These are phyloP conservation scores for Aspergillus costaricaensis DNA, from an alignment of 2,329 filamentous ascomycete genomes.

Conservation along the genomic window DNA sequence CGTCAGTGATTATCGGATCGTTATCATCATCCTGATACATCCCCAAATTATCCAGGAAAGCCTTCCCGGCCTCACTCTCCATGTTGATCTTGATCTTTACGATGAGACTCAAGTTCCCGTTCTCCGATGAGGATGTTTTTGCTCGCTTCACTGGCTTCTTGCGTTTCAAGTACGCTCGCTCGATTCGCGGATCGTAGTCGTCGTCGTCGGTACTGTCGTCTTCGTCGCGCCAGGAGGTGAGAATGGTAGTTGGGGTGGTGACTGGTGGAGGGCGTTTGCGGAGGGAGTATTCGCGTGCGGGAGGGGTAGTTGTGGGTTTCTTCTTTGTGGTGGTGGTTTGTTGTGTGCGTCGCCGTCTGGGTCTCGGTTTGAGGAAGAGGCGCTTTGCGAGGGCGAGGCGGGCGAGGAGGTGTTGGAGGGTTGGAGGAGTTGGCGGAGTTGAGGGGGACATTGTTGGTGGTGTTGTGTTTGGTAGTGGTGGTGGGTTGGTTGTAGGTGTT, in stretches of 20 bases:
- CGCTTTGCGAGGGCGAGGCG: slow-evolving; percentile 1
- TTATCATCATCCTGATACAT: neutral
- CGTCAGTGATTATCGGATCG: no score
- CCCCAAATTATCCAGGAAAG: slow-evolving; percentile 7
- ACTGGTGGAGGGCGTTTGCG: slow-evolving; percentile 12
- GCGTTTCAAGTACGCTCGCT: neutral
- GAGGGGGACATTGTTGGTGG: neutral
- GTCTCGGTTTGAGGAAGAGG: neutral
- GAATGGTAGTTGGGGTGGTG: neutral
- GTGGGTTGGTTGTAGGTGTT: neutral
- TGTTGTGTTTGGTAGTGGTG: neutral
- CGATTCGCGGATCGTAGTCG: slow-evolving; percentile 32
- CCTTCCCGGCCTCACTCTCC: neutral
- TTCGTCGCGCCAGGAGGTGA: slow-evolving; percentile 35
- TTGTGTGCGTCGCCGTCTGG: no score
- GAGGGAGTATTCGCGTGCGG: slow-evolving; percentile 13
- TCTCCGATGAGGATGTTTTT: neutral
- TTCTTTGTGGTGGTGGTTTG: no score
- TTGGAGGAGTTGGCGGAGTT: neutral
- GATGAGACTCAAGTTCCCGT: neutral
- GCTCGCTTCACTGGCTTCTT: slow-evolving; percentile 1
- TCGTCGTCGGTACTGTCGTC: slow-evolving; percentile 41
- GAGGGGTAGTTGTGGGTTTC: neutral
- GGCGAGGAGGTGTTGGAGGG: neutral
- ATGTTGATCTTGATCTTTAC: neutral